Evolutionary conservation across 2,329 filamentous ascomycete species (phyloP).

Genomic region (Eutypella sp.): DNA sequence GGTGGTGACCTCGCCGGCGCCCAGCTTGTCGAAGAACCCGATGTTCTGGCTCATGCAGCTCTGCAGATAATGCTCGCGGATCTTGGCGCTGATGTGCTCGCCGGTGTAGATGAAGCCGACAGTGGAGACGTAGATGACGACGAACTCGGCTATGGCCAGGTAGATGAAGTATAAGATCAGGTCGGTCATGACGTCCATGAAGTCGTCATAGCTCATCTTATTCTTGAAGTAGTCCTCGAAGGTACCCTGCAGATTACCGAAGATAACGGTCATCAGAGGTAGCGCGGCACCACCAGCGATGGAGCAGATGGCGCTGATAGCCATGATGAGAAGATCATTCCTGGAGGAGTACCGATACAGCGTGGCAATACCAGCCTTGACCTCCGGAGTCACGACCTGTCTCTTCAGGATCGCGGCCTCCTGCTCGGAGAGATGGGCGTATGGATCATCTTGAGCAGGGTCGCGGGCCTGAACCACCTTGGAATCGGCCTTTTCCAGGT

Average conservation of each 20-base stretch:
- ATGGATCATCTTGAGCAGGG: slow-evolving; percentile 48
- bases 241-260: slow-evolving; percentile 67
- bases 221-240: slow-evolving; percentile 62
- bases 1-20: slow-evolving; percentile 88
- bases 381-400: slow-evolving; percentile 61
- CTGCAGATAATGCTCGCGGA: slow-evolving; percentile 76
- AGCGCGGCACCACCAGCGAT: slow-evolving; percentile 70
- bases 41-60: slow-evolving; percentile 86
- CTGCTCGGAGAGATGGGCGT: slow-evolving; percentile 56
- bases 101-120: slow-evolving; percentile 87
- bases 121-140: slow-evolving; percentile 72
- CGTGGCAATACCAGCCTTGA: slow-evolving; percentile 59
- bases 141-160: slow-evolving; percentile 74
- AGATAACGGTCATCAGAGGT: slow-evolving; percentile 77
- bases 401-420: slow-evolving; percentile 63
- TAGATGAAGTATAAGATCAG: slow-evolving; percentile 83
- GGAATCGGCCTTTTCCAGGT: slow-evolving; percentile 40
- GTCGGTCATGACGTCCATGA: slow-evolving; percentile 53
- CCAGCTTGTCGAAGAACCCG: slow-evolving; percentile 87
- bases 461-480: slow-evolving; percentile 30
- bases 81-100: slow-evolving; percentile 73
- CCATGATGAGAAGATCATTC: slow-evolving; percentile 60
- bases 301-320: slow-evolving; percentile 56
- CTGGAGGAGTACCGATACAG: slow-evolving; percentile 67
- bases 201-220: slow-evolving; percentile 44